phyloP scores from a whole-genome alignment of 2,329 filamentous ascomycete species.

The Diaporthe helianthi region DNA sequence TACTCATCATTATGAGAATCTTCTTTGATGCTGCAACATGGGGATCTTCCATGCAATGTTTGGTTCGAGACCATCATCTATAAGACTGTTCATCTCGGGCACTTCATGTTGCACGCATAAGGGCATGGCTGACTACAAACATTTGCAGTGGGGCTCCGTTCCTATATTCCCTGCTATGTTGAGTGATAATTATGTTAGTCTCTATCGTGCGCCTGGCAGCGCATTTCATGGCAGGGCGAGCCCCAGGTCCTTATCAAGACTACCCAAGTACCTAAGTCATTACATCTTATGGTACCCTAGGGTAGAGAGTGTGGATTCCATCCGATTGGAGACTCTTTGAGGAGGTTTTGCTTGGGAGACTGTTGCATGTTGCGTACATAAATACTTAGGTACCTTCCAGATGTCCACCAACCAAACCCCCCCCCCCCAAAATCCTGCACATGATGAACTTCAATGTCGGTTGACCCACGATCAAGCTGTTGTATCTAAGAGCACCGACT shows the following conservation, averaged over 20 bases:
- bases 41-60: slow-evolving; percentile 10
- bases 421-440: no score
- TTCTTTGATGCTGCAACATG: not conserved
- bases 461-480: not conserved
- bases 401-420: no score
- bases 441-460: not conserved
- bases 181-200: not conserved
- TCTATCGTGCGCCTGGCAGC: not conserved
- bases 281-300: no score
- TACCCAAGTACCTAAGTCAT: not conserved
- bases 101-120: not conserved
- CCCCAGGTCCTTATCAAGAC: not conserved
- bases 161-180: not conserved
- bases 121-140: not conserved
- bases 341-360: no score
- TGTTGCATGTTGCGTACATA: no score
- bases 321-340: no score
- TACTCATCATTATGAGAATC: not conserved
- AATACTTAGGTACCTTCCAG: no score
- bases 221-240: not conserved
- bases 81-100: not conserved
- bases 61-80: slow-evolving; percentile 23
- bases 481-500: not conserved
- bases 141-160: not conserved
- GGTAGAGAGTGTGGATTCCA: no score